A percentile compares a stretch with the other conserved stretches of the same genome.
Evolutionary conservation across 306 rosid species (phyloP).

Genomic region (Purshia tridentata): DNA sequence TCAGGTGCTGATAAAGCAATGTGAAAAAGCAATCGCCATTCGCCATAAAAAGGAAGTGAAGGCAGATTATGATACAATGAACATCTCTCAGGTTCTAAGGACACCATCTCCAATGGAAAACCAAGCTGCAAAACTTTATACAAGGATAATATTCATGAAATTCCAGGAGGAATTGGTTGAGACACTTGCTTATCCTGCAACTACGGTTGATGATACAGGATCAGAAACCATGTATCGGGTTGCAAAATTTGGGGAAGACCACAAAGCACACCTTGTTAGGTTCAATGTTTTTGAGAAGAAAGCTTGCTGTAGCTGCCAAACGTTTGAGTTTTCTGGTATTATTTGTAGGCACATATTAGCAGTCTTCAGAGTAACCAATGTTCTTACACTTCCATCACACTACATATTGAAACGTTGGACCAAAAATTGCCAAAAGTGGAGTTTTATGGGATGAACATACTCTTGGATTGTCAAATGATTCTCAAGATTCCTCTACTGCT

Average conservation of each 20-base stretch:
- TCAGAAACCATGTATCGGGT: constrained; percentile 31
- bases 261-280: constrained; percentile 27
- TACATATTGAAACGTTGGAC: constrained; percentile 45
- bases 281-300: constrained; percentile 37
- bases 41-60: constrained; percentile 34
- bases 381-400: constrained; percentile 43
- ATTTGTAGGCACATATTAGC: constrained; percentile 43
- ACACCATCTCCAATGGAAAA: constrained; percentile 48
- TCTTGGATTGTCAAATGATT: constrained; percentile 30
- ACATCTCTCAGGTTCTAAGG: constrained; percentile 25
- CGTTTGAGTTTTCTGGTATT: constrained; percentile 42
- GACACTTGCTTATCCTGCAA: constrained; percentile 37
- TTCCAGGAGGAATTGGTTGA: constrained; percentile 39
- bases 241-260: constrained; percentile 40
- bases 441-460: constrained; percentile 29
- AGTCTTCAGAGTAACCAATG: constrained; percentile 40
- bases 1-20: constrained; percentile 31
- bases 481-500: constrained; percentile 30
- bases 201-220: constrained; percentile 20
- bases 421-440: constrained; percentile 41
- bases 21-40: constrained; percentile 25
- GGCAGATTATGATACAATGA: constrained; percentile 38
- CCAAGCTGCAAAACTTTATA: constrained; percentile 33
- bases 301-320: constrained; percentile 41
- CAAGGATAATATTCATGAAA: constrained; percentile 30